A percentile compares a stretch with the other conserved stretches of the same genome.
Evolutionary conservation across 2,329 filamentous ascomycete genomes (phyloP).

Genomic region (Pestalotiopsis sp.): DNA sequence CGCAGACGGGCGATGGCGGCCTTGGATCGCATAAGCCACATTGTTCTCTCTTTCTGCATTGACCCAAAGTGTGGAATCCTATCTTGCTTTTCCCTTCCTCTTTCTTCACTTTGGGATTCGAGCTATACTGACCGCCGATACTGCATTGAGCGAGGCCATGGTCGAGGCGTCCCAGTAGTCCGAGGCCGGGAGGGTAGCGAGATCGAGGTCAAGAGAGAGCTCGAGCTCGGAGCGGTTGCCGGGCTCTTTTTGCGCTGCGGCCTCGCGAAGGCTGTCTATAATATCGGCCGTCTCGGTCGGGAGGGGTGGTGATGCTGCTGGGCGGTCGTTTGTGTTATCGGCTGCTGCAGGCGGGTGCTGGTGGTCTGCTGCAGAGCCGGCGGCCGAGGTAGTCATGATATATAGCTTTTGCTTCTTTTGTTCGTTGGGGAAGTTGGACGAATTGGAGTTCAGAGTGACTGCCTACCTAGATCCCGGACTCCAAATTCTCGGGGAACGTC

Average conservation of each 20-base stretch:
- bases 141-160: slow-evolving; percentile 59
- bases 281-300: slow-evolving; percentile 2
- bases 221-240: background rate
- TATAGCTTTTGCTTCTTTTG: background rate
- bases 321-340: background rate
- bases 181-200: slow-evolving; percentile 34
- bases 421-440: background rate
- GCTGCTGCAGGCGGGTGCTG: background rate
- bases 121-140: slow-evolving; percentile 53
- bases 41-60: slow-evolving; percentile 5
- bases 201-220: slow-evolving; percentile 10
- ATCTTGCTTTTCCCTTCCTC: background rate
- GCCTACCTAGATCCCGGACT: background rate
- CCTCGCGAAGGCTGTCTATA: background rate
- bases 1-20: slow-evolving; percentile 63
- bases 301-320: background rate
- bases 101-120: background rate
- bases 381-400: slow-evolving; percentile 7
- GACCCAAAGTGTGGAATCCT: background rate
- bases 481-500: background rate
- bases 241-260: background rate
- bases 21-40: slow-evolving; percentile 42
- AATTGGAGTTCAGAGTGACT: background rate
- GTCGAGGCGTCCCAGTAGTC: slow-evolving; percentile 60
- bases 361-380: background rate